Conservation (phyloP, 139 green algal genomes). For the Haematococcus lacustris region DNA sequence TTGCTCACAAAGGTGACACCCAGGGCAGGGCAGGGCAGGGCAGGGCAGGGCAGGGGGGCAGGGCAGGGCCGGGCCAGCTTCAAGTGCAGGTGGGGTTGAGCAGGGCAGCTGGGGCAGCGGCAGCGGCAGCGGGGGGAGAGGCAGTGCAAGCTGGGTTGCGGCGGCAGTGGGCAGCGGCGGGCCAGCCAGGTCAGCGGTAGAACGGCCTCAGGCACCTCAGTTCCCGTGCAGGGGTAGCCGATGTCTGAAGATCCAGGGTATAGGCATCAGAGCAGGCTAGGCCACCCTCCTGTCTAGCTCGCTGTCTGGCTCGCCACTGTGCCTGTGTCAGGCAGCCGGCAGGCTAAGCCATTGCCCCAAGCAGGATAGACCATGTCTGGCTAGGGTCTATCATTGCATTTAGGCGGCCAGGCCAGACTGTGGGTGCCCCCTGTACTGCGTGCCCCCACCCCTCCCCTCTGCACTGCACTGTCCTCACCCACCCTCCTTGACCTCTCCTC, state of each 20-base stretch:
- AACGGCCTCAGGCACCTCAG: too few species aligned
- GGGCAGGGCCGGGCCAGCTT: neutral
- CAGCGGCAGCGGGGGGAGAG: neutral
- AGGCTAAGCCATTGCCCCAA: too few species aligned
- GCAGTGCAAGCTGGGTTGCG: neutral
- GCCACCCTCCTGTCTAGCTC: too few species aligned
- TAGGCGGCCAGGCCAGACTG: too few species aligned
- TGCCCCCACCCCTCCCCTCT: neutral
- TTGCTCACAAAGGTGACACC: conserved; percentile 22
- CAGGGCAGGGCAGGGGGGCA: neutral
- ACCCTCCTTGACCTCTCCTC: neutral
- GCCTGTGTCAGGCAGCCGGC: too few species aligned
- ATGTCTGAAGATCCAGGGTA: too few species aligned
- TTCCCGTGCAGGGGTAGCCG: too few species aligned
- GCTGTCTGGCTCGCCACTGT: too few species aligned
- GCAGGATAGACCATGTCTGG: too few species aligned
- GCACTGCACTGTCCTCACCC: too few species aligned
- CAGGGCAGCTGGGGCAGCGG: neutral
- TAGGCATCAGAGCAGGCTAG: too few species aligned
- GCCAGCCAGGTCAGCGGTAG: neutral
- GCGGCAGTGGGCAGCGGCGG: neutral
- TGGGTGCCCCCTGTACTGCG: neutral
- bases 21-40: neutral
- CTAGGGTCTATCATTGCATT: too few species aligned
- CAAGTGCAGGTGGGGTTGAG: neutral